phyloP scores from a whole-genome alignment of 768 basidiomycete species.

The Podaxis sp. region DNA sequence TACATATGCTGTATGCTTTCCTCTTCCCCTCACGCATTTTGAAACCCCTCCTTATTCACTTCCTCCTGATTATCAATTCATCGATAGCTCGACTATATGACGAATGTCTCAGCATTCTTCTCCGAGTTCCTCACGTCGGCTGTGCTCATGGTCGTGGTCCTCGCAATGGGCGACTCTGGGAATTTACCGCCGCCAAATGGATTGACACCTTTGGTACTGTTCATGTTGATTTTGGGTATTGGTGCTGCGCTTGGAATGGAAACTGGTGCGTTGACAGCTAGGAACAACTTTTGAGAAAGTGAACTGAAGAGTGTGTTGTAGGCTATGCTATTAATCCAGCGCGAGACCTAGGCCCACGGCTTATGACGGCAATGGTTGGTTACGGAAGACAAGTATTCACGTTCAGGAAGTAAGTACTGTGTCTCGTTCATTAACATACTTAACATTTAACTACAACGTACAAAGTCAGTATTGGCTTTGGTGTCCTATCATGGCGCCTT shows the following conservation, averaged over 20 bases:
- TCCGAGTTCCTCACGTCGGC: conserved; percentile 56
- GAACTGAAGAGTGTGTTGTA: conserved; percentile 17
- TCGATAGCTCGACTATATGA: conserved; percentile 37
- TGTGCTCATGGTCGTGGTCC: conserved; percentile 52
- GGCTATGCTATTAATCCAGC: conserved; percentile 70
- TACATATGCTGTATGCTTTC: conserved; percentile 54
- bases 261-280: conserved; percentile 38
- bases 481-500: conserved; percentile 61
- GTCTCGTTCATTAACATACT: not conserved
- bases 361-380: conserved; percentile 73
- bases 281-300: not conserved
- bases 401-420: conserved; percentile 38
- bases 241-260: conserved; percentile 60
- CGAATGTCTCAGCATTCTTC: conserved; percentile 40
- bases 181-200: conserved; percentile 50
- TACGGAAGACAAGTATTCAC: conserved; percentile 57
- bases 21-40: not conserved
- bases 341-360: conserved; percentile 68
- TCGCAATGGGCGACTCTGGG: conserved; percentile 52
- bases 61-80: conserved; percentile 1
- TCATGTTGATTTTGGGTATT: conserved; percentile 59
- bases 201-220: conserved; percentile 54
- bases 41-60: not conserved
- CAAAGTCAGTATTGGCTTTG: conserved; percentile 72
- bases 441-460: conserved; percentile 18